Evolutionary conservation across 164 flowering plant genomes (phyloP), one percentile per base, ranked within the genome.

Genomic region (Buxus sempervirens): DNA sequence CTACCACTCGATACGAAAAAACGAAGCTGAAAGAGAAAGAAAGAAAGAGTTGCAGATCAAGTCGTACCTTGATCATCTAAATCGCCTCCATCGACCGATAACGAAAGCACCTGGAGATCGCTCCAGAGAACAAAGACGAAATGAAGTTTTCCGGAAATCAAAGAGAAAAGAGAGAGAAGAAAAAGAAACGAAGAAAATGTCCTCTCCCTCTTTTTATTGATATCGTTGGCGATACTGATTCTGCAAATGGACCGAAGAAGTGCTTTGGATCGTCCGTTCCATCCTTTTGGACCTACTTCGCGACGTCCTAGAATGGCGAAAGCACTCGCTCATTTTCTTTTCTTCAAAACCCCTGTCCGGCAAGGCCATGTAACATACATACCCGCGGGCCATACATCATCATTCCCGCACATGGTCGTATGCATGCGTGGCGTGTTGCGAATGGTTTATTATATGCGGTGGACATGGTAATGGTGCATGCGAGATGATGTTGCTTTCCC

Each of bases 241-340:
- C 13, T 36, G 51, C 36, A 45, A 0, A 28, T 19, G 4, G 24
- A 36, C 26, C 2, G 49, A n/a, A 15, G 24, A 21, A 1, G 38
- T 51, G 59, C 71, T 68, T 68, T 63, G 64, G 64, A 60, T 68
- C 64, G 58, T 68, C 64, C 58, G 64, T 68, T 68, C 12, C 51
- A 6, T 45, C 60, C 36, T 54, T 54, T 65, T 66, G 69, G 69
- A 66, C 59, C 60, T 25, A 55, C 68, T 66, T 41, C 25, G 20
- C 21, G 9, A 10, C 51, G 18, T 45, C 51, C 51, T 15, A 4
- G 12, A 45, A 45, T 32, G 38, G 38, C 38, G 38, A 32, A 32
- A 7, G 7, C 38, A 3, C 38, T 32, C 38, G 7, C 38, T 3
- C 38, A 32, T 3, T 32, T 32, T 32, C 38, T 3, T 32, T 32